Base-by-base conservation (phyloP, 768 basidiomycete genomes). In the Boletellus sp. region DNA sequence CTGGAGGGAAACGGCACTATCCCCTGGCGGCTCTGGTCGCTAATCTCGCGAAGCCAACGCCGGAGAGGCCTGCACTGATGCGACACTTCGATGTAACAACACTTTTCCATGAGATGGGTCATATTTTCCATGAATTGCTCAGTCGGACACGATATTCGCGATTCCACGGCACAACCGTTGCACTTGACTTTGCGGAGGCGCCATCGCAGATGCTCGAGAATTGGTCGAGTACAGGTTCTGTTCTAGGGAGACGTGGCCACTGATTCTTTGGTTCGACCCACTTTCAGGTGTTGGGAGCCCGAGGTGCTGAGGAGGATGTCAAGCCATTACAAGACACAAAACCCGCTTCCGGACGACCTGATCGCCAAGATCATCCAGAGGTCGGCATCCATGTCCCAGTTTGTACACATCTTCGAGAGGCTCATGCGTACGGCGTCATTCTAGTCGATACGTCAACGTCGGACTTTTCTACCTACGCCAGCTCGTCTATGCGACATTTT, bases 171-270 rank as follows among this genome's bases (percentile, higher is more conserved):
- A 91, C 87, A 31, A 78, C 80, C 23, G 85, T 88, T 23, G 85
- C 86, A 6, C 70, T 84, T 7, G 90, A 92, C 66, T 91, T 91
- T 53, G 90, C 91, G 11, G 90, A 94, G 69, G 91, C 90, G 2
- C 92, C 91, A 0, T 87, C 85, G n/a, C 90, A 94, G 70, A 93
- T 93, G 91, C 72, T 93, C 52, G 92, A 94, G 70, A 90, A 93
- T 60, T 94, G 91, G 91, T 84, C 40, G 16, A 68, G 56, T 6
- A 15, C 24, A 13, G 13, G n/a, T 5, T 34, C n/a, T 9, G 34
- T 36, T 31, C 41, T 16, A 13, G 4, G 10, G 9, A 15, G 28
- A 20, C 15, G 24, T 11, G 3, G 32, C 34, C 45, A 43, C 26
- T 47, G 33, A 61, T 3, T 9, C 15, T 4, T 15, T 34, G 15